A percentile compares a stretch with the other conserved stretches of the same genome.
These are phyloP conservation scores for Nannochloris sp. DNA, from an alignment of 139 green algal genomes.

Conservation along the genomic window DNA sequence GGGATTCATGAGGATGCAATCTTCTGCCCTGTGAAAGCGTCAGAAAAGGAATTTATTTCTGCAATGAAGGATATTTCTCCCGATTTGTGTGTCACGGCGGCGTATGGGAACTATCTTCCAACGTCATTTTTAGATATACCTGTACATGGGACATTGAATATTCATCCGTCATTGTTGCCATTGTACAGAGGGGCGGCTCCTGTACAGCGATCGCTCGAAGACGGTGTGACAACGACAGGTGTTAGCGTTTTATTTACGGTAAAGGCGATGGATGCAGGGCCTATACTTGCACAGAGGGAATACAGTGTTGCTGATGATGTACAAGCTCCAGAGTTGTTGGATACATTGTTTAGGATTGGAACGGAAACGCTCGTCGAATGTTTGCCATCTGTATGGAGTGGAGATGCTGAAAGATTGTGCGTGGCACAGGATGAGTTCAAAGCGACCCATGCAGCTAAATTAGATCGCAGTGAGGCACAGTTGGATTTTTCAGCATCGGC, in stretches of 20 bases:
- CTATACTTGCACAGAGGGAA: slow-evolving; percentile 67
- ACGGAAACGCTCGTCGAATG: slow-evolving; percentile 52
- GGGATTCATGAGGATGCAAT: slow-evolving; percentile 36
- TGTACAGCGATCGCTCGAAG: slow-evolving; percentile 74
- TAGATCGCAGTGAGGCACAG: slow-evolving; percentile 56
- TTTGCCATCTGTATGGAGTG: slow-evolving; percentile 55
- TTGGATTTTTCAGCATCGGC: slow-evolving; percentile 63
- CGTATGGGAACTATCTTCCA: slow-evolving; percentile 96
- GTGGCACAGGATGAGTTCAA: slow-evolving; percentile 49
- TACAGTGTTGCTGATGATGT: slow-evolving; percentile 42
- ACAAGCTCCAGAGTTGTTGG: slow-evolving; percentile 73
- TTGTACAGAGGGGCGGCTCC: slow-evolving; percentile 89
- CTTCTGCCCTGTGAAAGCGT: slow-evolving; percentile 33
- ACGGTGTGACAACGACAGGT: slow-evolving; percentile 40
- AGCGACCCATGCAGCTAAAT: slow-evolving; percentile 69
- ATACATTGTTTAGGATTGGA: slow-evolving; percentile 58
- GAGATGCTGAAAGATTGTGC: slow-evolving; percentile 15
- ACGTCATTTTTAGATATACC: slow-evolving; percentile 81
- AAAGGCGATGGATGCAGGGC: slow-evolving; percentile 84
- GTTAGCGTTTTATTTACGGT: slow-evolving; percentile 93
- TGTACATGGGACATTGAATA: slow-evolving; percentile 84
- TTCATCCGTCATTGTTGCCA: slow-evolving; percentile 91
- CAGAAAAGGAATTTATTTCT: slow-evolving; percentile 61
- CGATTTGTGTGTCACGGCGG: slow-evolving; percentile 91
- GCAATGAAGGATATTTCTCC: slow-evolving; percentile 50